These are phyloP conservation scores for Neurospora crassa DNA, from an alignment of 2,329 filamentous ascomycete genomes.

Conservation along the genomic window DNA sequence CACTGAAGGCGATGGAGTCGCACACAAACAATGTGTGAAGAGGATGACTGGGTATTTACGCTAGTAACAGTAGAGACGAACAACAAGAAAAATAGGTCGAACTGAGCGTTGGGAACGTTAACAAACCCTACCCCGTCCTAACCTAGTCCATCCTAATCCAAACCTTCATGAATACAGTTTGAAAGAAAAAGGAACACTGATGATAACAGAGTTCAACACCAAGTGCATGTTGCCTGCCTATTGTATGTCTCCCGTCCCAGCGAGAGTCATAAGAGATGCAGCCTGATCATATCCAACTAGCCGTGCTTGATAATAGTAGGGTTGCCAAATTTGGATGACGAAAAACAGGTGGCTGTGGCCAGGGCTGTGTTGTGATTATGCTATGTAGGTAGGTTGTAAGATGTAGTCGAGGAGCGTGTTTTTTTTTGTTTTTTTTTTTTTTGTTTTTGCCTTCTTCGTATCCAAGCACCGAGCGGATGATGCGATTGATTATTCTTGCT, in stretches of 20 bases:
- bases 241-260: not conserved
- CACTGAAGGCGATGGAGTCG: not conserved
- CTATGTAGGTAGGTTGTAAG: not conserved
- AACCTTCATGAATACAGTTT: not conserved
- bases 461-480: not conserved
- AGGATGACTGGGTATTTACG: not conserved
- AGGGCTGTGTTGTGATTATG: not conserved
- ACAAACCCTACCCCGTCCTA: not conserved
- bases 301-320: not conserved
- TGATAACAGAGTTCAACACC: not conserved
- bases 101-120: not conserved
- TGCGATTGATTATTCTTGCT: slow-evolving; percentile 20
- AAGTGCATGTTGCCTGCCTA: not conserved
- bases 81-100: not conserved
- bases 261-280: not conserved
- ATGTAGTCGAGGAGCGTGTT: not conserved
- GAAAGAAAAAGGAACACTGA: not conserved
- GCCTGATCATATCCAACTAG: not conserved
- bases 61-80: not conserved
- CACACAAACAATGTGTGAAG: not conserved
- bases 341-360: not conserved
- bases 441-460: not conserved
- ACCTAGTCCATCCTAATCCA: not conserved
- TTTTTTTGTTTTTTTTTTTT: not conserved
- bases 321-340: not conserved